Evolutionary conservation across 2,329 filamentous ascomycete species (phyloP).

Genomic region (Parasarocladium wereldwijsianum): DNA sequence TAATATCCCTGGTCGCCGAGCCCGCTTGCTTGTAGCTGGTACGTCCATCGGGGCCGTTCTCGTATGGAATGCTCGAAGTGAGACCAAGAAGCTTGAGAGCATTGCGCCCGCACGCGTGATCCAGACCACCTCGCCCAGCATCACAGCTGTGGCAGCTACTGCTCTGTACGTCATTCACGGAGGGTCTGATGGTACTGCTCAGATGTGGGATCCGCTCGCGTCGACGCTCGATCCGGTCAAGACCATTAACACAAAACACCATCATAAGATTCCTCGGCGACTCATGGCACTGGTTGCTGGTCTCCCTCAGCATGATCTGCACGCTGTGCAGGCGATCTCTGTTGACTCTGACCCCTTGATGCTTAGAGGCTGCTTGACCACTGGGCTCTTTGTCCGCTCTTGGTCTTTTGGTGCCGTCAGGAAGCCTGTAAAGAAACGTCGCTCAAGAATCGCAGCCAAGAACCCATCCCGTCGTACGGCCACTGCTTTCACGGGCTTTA

Average conservation of each 20-base stretch:
- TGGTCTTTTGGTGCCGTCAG: constrained; percentile 87
- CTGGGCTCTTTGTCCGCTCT: constrained; percentile 77
- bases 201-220: constrained; percentile 90
- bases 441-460: constrained; percentile 43
- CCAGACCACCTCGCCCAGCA: constrained; percentile 77
- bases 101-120: constrained; percentile 66
- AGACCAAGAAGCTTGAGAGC: constrained; percentile 19
- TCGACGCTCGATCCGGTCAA: constrained; percentile 66
- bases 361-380: constrained; percentile 72
- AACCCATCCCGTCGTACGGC: constrained; percentile 38
- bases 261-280: constrained; percentile 45
- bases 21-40: constrained; percentile 67
- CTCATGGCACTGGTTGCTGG: constrained; percentile 71
- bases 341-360: constrained; percentile 79
- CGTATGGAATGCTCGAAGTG: constrained; percentile 71
- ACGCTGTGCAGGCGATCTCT: constrained; percentile 43
- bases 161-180: constrained; percentile 84
- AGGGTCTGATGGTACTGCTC: constrained; percentile 86
- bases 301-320: constrained; percentile 2
- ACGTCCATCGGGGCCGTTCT: constrained; percentile 65
- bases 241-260: constrained; percentile 70
- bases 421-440: constrained; percentile 54
- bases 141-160: constrained; percentile 70
- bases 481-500: constrained; percentile 63
- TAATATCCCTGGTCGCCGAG: constrained; percentile 74